These are phyloP conservation scores for Crithidia sp. DNA, from an alignment of 208 protist species.

Conservation along the genomic window DNA sequence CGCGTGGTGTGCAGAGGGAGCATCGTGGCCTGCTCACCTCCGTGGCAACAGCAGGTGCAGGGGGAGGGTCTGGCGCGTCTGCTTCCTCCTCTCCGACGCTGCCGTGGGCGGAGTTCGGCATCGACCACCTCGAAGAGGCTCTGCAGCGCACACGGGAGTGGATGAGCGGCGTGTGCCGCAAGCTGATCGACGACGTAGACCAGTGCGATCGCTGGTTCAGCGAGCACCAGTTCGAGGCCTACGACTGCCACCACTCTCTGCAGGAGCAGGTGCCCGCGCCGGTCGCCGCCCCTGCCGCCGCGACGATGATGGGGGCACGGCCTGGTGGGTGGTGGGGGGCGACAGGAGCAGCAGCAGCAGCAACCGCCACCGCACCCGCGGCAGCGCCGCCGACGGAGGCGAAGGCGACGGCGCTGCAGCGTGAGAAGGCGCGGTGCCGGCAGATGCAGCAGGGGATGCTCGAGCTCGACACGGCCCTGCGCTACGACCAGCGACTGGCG, in stretches of 20 bases:
- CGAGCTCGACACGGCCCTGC: conserved; percentile 54
- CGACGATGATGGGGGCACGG: conserved; percentile 9
- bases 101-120: conserved; percentile 55
- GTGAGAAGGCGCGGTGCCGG: conserved; percentile 41
- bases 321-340: conserved; percentile 9
- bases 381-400: conserved; percentile 20
- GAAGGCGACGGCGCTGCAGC: conserved; percentile 43
- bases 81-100: conserved; percentile 11
- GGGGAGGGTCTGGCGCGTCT: not conserved
- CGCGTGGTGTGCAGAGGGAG: not conserved
- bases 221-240: conserved; percentile 50
- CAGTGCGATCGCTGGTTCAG: conserved; percentile 69
- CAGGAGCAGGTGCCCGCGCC: conserved; percentile 48
- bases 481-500: conserved; percentile 69
- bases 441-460: conserved; percentile 39
- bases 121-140: conserved; percentile 53
- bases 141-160: conserved; percentile 61
- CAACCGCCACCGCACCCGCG: not conserved
- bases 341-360: not conserved
- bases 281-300: not conserved
- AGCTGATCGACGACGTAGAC: conserved; percentile 60
- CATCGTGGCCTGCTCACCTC: not conserved
- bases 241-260: conserved; percentile 70
- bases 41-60: not conserved
- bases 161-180: conserved; percentile 58